Base-by-base conservation (phyloP, 1,284 basidiomycete genomes). In the Tausonia pullulans region DNA sequence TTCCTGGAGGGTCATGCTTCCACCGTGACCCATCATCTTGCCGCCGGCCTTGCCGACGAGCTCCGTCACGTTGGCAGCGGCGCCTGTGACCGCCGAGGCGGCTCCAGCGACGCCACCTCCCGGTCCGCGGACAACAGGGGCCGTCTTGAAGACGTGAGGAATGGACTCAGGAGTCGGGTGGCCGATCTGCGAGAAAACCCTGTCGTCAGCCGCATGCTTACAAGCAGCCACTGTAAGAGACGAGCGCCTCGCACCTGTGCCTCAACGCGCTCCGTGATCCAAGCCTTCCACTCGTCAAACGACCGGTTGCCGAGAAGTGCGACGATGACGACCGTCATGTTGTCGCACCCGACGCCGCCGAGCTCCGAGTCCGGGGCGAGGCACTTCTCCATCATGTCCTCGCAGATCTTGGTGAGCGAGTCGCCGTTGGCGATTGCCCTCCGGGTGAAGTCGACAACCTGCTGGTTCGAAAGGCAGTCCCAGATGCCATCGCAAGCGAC, bases 401-500 rank as follows among this genome's bases (percentile, higher is more conserved):
- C 93, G 82, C 96, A 98, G 79, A 98, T 98, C 82, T 96, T 94
- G 68, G 92, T 91, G 69, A 98, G 87, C 80, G 86, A 81, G 71
- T 87, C 88, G 62, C 88, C 87, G 70, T 93, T 82, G 11, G 90
- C 86, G 50, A 98, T 81, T 67, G 87, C 83, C 58, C 88, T 82
- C 55, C 96, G 86, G 45, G 96, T 83, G 70, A 91, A 87, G 78
- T 98, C 89, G 67, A 97, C 82, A 43, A 90, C 92, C 74, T 97
- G 88, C 72, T 98, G 96, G 45, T 91, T 97, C 40, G 83, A 84
- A 53, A 98, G 78, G 74, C 95, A 98, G 75, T 99, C 96, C 96
- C 96, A 99, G 73, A 98, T 99, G 70, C 94, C 93, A 76, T 99
- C 96, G 77, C 96, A 98, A 10, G 96, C 96, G 49, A 99, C 75